Conservation (phyloP, 1,284 basidiomycete species). For the Trichosporon sp. region DNA sequence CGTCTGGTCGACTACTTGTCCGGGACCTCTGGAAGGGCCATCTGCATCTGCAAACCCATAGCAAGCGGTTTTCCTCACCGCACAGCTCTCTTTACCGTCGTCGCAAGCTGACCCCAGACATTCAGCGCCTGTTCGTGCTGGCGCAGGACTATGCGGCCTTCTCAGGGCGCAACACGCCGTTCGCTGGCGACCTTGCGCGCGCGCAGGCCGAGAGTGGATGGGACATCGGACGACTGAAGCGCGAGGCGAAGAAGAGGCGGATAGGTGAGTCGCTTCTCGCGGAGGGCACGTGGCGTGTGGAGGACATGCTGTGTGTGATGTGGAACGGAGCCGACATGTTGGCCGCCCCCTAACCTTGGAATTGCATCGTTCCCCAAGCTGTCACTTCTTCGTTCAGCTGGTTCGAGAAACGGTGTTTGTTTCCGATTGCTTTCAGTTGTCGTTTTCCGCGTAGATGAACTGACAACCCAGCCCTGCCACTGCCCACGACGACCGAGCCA, state of each 20-base stretch:
- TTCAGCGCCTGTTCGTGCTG: constrained; percentile 43
- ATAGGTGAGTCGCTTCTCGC: constrained; percentile 31
- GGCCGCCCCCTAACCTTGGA: no score
- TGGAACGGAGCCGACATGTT: no score
- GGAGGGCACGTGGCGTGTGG: neutral
- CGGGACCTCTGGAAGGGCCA: no score
- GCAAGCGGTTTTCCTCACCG: no score
- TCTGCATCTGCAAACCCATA: no score
- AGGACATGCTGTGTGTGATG: neutral
- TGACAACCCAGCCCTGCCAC: constrained; percentile 22
- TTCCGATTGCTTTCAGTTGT: no score
- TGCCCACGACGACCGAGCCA: constrained; percentile 15
- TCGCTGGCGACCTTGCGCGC: constrained; percentile 39
- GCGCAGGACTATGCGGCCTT: constrained; percentile 42
- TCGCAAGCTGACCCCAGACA: constrained; percentile 36
- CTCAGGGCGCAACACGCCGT: constrained; percentile 35
- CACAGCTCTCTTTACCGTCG: no score
- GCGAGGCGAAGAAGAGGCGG: constrained; percentile 42
- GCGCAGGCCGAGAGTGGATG: constrained; percentile 40
- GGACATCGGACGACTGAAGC: constrained; percentile 32
- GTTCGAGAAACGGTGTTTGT: no score
- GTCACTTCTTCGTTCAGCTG: no score
- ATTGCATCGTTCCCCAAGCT: no score
- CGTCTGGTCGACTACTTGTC: no score
- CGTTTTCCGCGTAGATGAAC: neutral